phyloP scores from a whole-genome alignment of 2,329 filamentous ascomycete genomes.

The Lecanicillium sp. region DNA sequence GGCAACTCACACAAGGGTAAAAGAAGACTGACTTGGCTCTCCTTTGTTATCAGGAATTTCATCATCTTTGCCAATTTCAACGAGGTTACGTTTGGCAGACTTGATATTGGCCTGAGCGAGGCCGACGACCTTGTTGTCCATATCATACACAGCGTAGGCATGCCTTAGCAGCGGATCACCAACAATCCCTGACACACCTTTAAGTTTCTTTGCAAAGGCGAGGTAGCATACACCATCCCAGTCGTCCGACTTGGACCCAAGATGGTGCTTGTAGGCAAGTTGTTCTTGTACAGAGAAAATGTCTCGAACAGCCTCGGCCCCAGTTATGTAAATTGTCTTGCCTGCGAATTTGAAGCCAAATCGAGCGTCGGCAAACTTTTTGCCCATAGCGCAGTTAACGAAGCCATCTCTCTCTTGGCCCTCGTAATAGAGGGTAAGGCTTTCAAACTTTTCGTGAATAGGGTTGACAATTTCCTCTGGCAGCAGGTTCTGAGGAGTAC shows the following conservation, averaged over 20 bases:
- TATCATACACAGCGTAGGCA: constrained; percentile 6
- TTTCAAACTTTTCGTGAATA: neutral
- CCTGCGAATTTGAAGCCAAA: constrained; percentile 1
- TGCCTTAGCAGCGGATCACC: constrained; percentile 4
- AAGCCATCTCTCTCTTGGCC: neutral
- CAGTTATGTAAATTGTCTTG: neutral
- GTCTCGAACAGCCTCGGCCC: neutral
- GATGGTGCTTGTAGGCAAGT: neutral
- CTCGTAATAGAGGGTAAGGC: too few relatives aligned
- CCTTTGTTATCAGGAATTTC: constrained; percentile 1
- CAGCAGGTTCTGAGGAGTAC: neutral
- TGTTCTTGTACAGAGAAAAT: neutral
- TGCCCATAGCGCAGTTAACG: neutral
- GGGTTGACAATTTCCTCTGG: neutral
- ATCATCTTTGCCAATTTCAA: constrained; percentile 1
- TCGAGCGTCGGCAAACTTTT: neutral
- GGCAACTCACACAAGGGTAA: neutral
- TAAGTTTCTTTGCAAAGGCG: neutral
- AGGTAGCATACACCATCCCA: constrained; percentile 2
- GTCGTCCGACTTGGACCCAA: constrained; percentile 5
- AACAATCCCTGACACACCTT: neutral
- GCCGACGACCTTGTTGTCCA: constrained; percentile 1
- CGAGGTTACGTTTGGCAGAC: constrained; percentile 1
- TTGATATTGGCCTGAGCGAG: constrained; percentile 8
- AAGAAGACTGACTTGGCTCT: neutral